These are phyloP conservation scores for Penicillium soppii DNA, from an alignment of 495 filamentous ascomycete species.

Conservation along the genomic window DNA sequence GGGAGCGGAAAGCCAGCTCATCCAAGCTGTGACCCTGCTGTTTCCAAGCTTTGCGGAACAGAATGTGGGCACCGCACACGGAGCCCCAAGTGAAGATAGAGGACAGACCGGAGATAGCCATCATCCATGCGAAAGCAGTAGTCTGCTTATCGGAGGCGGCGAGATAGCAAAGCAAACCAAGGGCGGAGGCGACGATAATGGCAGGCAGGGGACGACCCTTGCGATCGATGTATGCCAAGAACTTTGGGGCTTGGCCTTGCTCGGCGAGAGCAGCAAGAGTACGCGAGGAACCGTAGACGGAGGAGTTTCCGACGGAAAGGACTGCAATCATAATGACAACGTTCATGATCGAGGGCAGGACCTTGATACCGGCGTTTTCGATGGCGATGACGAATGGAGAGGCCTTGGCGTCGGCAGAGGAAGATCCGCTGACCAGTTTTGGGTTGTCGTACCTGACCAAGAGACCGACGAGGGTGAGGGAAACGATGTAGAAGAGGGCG, in stretches of 20 bases:
- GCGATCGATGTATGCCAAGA: slow-evolving; percentile 81
- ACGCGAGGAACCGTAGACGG: slow-evolving; percentile 83
- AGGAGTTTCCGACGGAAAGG: slow-evolving; percentile 81
- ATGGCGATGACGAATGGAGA: slow-evolving; percentile 93
- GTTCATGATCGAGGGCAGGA: slow-evolving; percentile 83
- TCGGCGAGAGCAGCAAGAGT: slow-evolving; percentile 85
- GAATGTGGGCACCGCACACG: slow-evolving; percentile 86
- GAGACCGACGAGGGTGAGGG: slow-evolving; percentile 69
- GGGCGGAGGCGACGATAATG: slow-evolving; percentile 62
- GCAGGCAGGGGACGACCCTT: slow-evolving; percentile 76
- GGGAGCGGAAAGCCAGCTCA: slow-evolving; percentile 78
- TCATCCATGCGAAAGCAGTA: slow-evolving; percentile 80
- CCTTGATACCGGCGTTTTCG: slow-evolving; percentile 70
- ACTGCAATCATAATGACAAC: slow-evolving; percentile 87
- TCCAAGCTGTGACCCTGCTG: slow-evolving; percentile 65
- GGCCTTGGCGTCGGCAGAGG: slow-evolving; percentile 63
- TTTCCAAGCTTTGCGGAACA: slow-evolving; percentile 81
- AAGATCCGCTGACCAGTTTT: slow-evolving; percentile 55
- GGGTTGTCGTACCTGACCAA: slow-evolving; percentile 68
- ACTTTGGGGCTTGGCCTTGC: slow-evolving; percentile 74
- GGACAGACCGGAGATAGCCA: slow-evolving; percentile 83
- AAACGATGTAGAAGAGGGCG: slow-evolving; percentile 79
- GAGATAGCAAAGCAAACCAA: slow-evolving; percentile 80
- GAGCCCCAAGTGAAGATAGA: slow-evolving; percentile 93
- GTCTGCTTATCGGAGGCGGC: slow-evolving; percentile 63